Conservation (phyloP, 2,329 filamentous ascomycete genomes). For the Talaromyces sp. region DNA sequence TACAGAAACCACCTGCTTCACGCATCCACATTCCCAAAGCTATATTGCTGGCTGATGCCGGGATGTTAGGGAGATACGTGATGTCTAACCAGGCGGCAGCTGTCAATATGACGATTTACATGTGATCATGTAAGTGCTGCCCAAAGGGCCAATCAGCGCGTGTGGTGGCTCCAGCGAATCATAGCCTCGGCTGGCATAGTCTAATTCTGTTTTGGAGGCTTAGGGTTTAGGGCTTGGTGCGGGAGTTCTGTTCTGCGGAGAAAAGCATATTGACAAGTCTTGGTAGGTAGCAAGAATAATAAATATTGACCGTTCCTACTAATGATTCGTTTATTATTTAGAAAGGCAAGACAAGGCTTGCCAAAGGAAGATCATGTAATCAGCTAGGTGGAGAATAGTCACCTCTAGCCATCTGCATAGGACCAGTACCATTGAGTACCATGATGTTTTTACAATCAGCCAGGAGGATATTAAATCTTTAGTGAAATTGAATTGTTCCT, state of each 20-base stretch:
- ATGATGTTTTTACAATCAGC: not conserved
- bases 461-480: not conserved
- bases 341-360: not conserved
- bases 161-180: not conserved
- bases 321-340: not conserved
- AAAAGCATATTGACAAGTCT: too few relatives aligned
- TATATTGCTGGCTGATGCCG: not conserved
- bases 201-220: conserved; percentile 2
- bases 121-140: not conserved
- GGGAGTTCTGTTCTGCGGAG: not conserved
- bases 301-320: not conserved
- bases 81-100: not conserved
- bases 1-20: not conserved
- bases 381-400: not conserved
- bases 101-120: not conserved
- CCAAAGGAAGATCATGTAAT: not conserved
- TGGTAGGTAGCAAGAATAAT: not conserved
- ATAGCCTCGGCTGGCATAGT: not conserved
- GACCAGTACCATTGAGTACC: not conserved
- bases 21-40: not conserved
- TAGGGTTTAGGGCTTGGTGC: conserved; percentile 10
- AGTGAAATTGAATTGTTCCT: not conserved
- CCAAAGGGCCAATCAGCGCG: not conserved
- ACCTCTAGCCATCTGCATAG: not conserved
- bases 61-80: not conserved